phyloP scores from a whole-genome alignment of 1,284 basidiomycete genomes.

The Ceratobasidium sp. region DNA sequence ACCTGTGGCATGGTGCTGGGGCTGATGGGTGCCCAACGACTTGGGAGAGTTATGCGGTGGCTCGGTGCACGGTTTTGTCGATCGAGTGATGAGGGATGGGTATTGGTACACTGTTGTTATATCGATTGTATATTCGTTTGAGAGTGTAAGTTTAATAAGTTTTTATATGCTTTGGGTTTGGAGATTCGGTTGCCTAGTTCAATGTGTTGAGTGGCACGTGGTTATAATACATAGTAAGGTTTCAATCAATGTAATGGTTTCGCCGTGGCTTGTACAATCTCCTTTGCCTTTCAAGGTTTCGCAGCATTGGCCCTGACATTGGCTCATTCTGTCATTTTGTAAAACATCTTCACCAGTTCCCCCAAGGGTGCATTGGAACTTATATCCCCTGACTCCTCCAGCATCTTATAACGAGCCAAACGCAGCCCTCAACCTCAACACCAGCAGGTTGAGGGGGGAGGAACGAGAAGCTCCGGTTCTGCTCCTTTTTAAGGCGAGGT shows the following conservation, averaged over 20 bases:
- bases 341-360: constrained; percentile 43
- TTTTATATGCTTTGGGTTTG: too few species aligned
- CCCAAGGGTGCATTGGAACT: constrained; percentile 23
- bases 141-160: neutral
- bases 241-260: neutral
- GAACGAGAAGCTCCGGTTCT: constrained; percentile 43
- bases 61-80: too few species aligned
- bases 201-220: neutral
- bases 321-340: constrained; percentile 34
- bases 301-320: too few species aligned
- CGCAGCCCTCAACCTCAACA: constrained; percentile 40
- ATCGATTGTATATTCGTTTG: neutral
- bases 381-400: neutral
- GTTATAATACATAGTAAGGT: neutral
- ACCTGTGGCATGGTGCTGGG: constrained; percentile 4
- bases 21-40: neutral
- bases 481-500: constrained; percentile 43
- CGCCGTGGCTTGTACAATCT: constrained; percentile 9
- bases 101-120: neutral
- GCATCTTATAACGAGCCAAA: constrained; percentile 11
- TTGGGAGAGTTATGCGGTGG: neutral
- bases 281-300: constrained; percentile 38
- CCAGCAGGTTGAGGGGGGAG: constrained; percentile 42
- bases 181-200: neutral
- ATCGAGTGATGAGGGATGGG: neutral